Conservation (phyloP, 768 basidiomycete species). For the Kwoniella mangroviensis region DNA sequence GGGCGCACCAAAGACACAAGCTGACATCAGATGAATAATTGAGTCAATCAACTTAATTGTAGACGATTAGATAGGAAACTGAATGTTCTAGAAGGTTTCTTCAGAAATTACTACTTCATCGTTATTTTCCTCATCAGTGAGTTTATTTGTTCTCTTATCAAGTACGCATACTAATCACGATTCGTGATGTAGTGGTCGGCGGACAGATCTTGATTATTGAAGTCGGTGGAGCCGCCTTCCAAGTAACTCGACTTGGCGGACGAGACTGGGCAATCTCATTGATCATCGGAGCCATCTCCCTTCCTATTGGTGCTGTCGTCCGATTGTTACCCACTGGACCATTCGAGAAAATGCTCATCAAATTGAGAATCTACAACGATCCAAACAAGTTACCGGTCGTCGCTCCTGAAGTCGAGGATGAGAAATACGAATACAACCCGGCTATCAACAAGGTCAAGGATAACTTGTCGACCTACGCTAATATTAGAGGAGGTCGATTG, state of each 20-base stretch:
- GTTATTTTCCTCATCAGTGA: constrained; percentile 80
- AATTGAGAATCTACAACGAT: constrained; percentile 67
- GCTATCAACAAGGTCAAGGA: constrained; percentile 83
- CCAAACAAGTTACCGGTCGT: constrained; percentile 69
- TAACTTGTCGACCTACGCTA: constrained; percentile 75
- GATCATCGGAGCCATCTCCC: constrained; percentile 80
- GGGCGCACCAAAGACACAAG: background rate
- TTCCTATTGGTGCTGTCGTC: constrained; percentile 82
- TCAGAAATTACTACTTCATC: constrained; percentile 81
- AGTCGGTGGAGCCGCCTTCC: constrained; percentile 88
- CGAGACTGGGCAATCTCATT: constrained; percentile 93
- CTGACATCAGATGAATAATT: background rate
- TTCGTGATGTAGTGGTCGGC: constrained; percentile 70
- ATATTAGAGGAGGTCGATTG: constrained; percentile 72
- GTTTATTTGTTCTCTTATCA: no score
- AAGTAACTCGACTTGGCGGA: constrained; percentile 76
- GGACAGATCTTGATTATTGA: constrained; percentile 88
- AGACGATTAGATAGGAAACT: constrained; percentile 80
- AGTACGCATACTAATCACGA: background rate
- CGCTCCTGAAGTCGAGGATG: constrained; percentile 63
- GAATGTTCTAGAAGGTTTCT: constrained; percentile 86
- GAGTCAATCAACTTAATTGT: constrained; percentile 86
- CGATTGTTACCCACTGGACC: constrained; percentile 80
- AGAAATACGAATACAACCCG: constrained; percentile 60
- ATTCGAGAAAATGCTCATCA: constrained; percentile 69